These are phyloP conservation scores for Mucor mucedo DNA, from an alignment of 371 early-diverging fungal species.

Conservation along the genomic window DNA sequence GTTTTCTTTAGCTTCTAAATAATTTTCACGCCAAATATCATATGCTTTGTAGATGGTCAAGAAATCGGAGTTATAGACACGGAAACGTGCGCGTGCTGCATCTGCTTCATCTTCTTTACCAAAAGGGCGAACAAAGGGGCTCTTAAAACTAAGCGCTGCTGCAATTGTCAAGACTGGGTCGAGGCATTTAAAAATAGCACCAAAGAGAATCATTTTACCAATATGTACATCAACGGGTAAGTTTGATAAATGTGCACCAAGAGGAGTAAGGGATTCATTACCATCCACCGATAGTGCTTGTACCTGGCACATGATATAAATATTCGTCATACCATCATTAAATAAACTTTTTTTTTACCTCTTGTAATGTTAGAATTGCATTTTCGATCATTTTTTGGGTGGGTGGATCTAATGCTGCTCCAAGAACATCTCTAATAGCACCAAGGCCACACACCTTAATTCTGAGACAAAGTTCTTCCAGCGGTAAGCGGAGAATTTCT, in stretches of 20 bases:
- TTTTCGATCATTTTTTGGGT: conserved; percentile 66
- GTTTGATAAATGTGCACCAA: conserved; percentile 87
- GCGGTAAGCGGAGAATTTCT: conserved; percentile 81
- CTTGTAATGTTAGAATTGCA: conserved; percentile 66
- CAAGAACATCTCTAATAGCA: conserved; percentile 65
- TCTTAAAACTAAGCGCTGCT: conserved; percentile 72
- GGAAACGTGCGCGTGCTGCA: conserved; percentile 55
- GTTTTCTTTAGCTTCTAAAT: conserved; percentile 30
- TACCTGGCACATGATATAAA: conserved; percentile 29
- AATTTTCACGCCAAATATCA: conserved; percentile 63
- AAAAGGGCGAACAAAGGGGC: conserved; percentile 78
- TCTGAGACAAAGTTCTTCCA: conserved; percentile 81
- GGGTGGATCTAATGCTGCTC: conserved; percentile 81
- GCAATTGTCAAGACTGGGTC: conserved; percentile 85
- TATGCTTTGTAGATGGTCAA: conserved; percentile 80
- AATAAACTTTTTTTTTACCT: conserved; percentile 33
- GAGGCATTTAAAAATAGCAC: conserved; percentile 80
- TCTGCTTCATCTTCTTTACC: conserved; percentile 69
- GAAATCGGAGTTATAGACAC: conserved; percentile 73
- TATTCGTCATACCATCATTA: neutral
- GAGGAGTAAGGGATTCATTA: conserved; percentile 76
- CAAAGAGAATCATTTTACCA: conserved; percentile 89
- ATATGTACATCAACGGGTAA: conserved; percentile 89
- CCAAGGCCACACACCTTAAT: conserved; percentile 72
- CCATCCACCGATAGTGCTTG: conserved; percentile 50